Evolutionary conservation across 176 grass and related monocot genomes (phyloP).

Genomic region (Pontederia paniculata): DNA sequence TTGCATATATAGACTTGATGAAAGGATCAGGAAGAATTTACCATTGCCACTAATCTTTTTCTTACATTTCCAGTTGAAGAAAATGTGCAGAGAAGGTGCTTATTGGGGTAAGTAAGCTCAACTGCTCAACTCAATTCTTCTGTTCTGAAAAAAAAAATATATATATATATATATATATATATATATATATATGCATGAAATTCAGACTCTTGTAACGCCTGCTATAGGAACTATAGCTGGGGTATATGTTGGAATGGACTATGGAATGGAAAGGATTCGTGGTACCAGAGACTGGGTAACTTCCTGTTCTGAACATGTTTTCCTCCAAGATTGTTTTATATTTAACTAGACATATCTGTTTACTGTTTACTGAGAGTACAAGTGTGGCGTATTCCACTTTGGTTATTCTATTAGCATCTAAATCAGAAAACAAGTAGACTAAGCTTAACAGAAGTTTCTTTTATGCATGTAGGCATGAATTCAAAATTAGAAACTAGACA

Average conservation of each 20-base stretch:
- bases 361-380: too few species aligned
- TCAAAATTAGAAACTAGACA: too few species aligned
- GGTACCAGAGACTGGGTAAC: constrained; percentile 66
- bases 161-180: neutral
- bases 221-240: constrained; percentile 52
- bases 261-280: constrained; percentile 58
- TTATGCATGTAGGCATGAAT: too few species aligned
- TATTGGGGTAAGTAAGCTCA: constrained; percentile 49
- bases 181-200: neutral
- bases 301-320: neutral
- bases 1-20: neutral
- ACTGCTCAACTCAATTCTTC: neutral
- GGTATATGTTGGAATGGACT: constrained; percentile 63
- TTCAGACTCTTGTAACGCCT: neutral
- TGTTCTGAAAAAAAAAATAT: neutral
- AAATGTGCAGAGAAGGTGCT: constrained; percentile 72
- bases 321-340: neutral
- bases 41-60: neutral
- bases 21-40: neutral
- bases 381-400: too few species aligned
- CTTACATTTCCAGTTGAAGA: constrained; percentile 43
- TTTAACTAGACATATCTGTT: neutral
- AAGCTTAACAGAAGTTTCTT: too few species aligned
- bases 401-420: too few species aligned
- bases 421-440: too few species aligned